phyloP scores from a whole-genome alignment of 2,329 filamentous ascomycete species.

The Apiospora sp. region DNA sequence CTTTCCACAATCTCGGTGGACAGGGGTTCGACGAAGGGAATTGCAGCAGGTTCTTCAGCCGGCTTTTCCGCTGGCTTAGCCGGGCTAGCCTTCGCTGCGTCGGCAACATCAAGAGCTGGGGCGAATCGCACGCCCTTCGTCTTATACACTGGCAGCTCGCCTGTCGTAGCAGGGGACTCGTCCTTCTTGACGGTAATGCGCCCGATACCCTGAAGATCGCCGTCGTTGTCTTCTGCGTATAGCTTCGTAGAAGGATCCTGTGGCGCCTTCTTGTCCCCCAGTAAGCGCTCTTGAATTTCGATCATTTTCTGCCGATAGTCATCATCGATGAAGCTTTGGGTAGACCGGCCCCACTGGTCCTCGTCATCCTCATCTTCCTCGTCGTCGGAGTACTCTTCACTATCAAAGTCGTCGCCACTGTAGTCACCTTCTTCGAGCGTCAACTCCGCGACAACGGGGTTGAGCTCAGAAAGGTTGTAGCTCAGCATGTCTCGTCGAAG shows the following conservation, averaged over 20 bases:
- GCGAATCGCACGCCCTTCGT: constrained; percentile 44
- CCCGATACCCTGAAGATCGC: constrained; percentile 49
- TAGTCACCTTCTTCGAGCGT: constrained; percentile 77
- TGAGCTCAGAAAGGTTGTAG: constrained; percentile 88
- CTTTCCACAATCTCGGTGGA: constrained; percentile 61
- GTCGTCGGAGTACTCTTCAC: constrained; percentile 60
- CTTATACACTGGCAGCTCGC: constrained; percentile 36
- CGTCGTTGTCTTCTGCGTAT: constrained; percentile 45
- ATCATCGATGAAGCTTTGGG: constrained; percentile 70
- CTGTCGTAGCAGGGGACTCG: constrained; percentile 26
- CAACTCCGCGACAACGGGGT: constrained; percentile 90
- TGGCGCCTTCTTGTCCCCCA: constrained; percentile 22
- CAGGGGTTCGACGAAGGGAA: constrained; percentile 54
- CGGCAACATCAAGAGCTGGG: constrained; percentile 37
- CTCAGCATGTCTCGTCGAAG: constrained; percentile 88
- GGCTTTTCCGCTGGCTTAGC: constrained; percentile 29
- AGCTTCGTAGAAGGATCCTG: neutral
- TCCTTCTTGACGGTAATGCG: constrained; percentile 47
- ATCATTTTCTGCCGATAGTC: constrained; percentile 85
- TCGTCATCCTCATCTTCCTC: constrained; percentile 64
- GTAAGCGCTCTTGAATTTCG: constrained; percentile 79
- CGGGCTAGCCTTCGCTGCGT: constrained; percentile 31
- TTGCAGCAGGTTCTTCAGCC: constrained; percentile 14
- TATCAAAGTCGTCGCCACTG: constrained; percentile 59
- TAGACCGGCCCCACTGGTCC: constrained; percentile 80